Conservation (phyloP, 345 rosid genomes). For the Euphorbia peplus region DNA sequence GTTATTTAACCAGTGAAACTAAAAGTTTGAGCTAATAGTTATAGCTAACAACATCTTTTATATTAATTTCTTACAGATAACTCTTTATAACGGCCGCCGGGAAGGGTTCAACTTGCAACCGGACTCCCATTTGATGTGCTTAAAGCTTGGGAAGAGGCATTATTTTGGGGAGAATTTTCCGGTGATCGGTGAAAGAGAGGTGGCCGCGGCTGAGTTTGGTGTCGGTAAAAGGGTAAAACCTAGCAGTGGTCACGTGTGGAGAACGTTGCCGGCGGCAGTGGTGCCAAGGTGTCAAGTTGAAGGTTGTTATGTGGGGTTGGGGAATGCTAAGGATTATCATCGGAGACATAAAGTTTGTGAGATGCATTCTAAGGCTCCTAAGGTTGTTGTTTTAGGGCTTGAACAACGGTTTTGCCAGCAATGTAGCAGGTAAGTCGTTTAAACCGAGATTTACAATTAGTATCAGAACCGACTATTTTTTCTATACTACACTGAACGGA, state of each 20-base stretch:
- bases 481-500: too few relatives aligned
- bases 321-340: conserved; percentile 68
- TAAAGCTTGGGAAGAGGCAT: conserved; percentile 55
- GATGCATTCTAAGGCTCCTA: conserved; percentile 69
- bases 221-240: conserved; percentile 36
- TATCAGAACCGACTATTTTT: too few relatives aligned
- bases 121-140: conserved; percentile 50
- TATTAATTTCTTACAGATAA: too few relatives aligned
- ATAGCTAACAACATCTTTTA: too few relatives aligned
- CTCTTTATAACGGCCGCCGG: conserved; percentile 25
- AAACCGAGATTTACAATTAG: neutral
- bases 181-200: neutral
- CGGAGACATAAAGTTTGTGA: conserved; percentile 80
- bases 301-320: conserved; percentile 59
- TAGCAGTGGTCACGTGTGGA: conserved; percentile 14
- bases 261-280: conserved; percentile 16
- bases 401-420: conserved; percentile 89
- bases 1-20: too few relatives aligned
- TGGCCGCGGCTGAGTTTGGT: conserved; percentile 2
- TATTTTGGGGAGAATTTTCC: conserved; percentile 40
- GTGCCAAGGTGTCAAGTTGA: conserved; percentile 73
- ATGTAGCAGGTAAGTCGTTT: conserved; percentile 65
- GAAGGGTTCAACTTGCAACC: conserved; percentile 35
- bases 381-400: conserved; percentile 56
- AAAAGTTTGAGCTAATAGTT: too few relatives aligned